A percentile compares a stretch with the other conserved stretches of the same genome.
Conservation (phyloP, 1,284 basidiomycete species). For the Apiotrichum sp. region DNA sequence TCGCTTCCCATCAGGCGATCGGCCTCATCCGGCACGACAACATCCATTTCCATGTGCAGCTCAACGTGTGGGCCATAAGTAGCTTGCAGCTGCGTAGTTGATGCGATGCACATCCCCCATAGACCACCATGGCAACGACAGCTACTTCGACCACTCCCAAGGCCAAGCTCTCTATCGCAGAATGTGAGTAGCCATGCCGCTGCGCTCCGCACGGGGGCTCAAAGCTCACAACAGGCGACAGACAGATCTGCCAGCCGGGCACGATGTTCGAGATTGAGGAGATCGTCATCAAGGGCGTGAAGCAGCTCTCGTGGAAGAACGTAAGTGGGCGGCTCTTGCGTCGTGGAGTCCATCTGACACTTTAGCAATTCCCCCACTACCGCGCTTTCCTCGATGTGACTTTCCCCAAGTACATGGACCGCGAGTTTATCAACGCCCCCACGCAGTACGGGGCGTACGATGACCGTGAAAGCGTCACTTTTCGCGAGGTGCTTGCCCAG, state of each 20-base stretch:
- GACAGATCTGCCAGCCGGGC: conserved; percentile 31
- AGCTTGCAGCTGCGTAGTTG: too few species aligned
- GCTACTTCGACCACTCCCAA: not conserved
- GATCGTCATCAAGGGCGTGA: conserved; percentile 21
- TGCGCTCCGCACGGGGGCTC: not conserved
- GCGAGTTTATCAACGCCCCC: conserved; percentile 22
- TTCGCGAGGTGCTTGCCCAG: conserved; percentile 20
- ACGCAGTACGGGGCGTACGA: conserved; percentile 8
- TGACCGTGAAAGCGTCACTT: conserved; percentile 23
- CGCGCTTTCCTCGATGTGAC: conserved; percentile 26
- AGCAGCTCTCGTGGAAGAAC: conserved; percentile 37
- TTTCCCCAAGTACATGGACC: conserved; percentile 20
- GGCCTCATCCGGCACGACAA: too few species aligned
- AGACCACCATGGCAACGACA: not conserved
- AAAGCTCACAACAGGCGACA: conserved; percentile 25
- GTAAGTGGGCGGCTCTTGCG: conserved; percentile 15
- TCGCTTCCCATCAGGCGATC: too few species aligned
- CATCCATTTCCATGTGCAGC: too few species aligned
- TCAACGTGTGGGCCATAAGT: too few species aligned
- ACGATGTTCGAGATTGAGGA: conserved; percentile 34
- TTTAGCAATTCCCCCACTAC: conserved; percentile 29
- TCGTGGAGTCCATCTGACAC: not conserved
- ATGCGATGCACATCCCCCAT: not conserved
- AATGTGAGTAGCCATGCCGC: conserved; percentile 4
- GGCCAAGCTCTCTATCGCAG: conserved; percentile 1